Evolutionary conservation across 768 basidiomycete species (phyloP).

Genomic region (Exsudoporus frostii): DNA sequence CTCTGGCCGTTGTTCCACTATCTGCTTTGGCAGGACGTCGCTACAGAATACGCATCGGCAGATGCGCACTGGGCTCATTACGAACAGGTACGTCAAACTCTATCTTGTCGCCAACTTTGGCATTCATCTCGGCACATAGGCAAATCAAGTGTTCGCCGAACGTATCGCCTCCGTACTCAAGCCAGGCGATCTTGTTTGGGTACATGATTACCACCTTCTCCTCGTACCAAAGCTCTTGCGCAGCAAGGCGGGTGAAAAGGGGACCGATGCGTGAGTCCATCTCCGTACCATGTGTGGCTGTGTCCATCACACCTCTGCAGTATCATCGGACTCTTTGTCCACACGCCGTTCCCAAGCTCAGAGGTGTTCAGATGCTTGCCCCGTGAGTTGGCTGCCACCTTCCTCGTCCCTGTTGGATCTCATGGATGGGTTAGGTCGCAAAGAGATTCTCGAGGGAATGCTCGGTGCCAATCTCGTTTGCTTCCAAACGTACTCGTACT

Average conservation of each 20-base stretch:
- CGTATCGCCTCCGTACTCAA: constrained; percentile 72
- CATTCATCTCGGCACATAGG: constrained; percentile 41
- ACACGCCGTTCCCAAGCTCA: constrained; percentile 96
- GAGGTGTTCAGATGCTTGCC: constrained; percentile 95
- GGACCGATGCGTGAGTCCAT: constrained; percentile 23
- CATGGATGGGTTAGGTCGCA: constrained; percentile 52
- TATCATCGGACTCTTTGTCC: constrained; percentile 88
- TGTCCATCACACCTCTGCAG: constrained; percentile 6
- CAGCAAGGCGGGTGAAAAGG: constrained; percentile 46
- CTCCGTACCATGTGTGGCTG: background rate
- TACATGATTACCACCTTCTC: constrained; percentile 94
- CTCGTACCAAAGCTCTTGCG: constrained; percentile 86
- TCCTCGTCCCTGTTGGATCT: background rate
- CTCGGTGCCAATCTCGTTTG: constrained; percentile 94
- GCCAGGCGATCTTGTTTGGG: constrained; percentile 91
- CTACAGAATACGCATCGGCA: constrained; percentile 82
- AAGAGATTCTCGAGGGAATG: constrained; percentile 97
- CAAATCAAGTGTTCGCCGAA: constrained; percentile 80
- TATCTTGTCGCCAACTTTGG: background rate
- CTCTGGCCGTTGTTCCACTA: constrained; percentile 99
- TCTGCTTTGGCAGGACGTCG: constrained; percentile 95
- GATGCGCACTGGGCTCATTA: constrained; percentile 65
- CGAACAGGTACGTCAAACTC: constrained; percentile 19
- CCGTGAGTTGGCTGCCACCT: constrained; percentile 44
- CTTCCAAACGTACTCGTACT: constrained; percentile 97